A percentile compares a stretch with the other conserved stretches of the same genome.
Evolutionary conservation across 2,329 filamentous ascomycete species (phyloP).

Genomic region (Colletotrichum navitas): DNA sequence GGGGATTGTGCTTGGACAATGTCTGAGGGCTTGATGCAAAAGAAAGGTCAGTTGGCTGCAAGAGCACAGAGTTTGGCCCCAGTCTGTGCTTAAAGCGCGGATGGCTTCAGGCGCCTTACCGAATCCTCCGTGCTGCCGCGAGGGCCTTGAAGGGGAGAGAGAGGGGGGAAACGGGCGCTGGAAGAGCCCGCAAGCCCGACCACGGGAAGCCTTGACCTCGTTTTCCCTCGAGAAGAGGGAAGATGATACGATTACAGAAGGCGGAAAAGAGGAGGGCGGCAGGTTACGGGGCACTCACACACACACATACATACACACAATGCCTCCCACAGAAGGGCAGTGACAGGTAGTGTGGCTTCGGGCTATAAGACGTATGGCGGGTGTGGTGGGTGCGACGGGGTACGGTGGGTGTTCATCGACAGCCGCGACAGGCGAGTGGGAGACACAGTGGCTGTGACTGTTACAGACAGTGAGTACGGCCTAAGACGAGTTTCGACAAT

Average conservation of each 20-base stretch:
- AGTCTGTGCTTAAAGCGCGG: slow-evolving; percentile 35
- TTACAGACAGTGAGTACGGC: neutral
- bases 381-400: neutral
- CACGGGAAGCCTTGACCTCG: slow-evolving; percentile 3
- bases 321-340: neutral
- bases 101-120: slow-evolving; percentile 26
- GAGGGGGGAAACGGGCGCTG: slow-evolving; percentile 24
- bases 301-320: neutral
- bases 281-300: neutral
- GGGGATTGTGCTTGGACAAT: slow-evolving; percentile 20
- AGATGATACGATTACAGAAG: neutral
- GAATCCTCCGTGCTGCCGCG: slow-evolving; percentile 6
- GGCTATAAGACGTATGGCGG: neutral
- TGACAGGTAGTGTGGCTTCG: neutral
- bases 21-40: slow-evolving; percentile 20
- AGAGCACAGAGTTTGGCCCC: slow-evolving; percentile 41
- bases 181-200: slow-evolving; percentile 34
- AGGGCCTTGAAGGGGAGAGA: neutral
- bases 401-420: neutral
- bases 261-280: neutral
- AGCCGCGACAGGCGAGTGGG: neutral
- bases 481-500: neutral
- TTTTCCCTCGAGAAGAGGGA: neutral
- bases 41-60: slow-evolving; percentile 16
- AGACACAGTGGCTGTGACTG: neutral